These are phyloP conservation scores for Sophora flavescens DNA, from an alignment of 306 rosid species.

Conservation along the genomic window DNA sequence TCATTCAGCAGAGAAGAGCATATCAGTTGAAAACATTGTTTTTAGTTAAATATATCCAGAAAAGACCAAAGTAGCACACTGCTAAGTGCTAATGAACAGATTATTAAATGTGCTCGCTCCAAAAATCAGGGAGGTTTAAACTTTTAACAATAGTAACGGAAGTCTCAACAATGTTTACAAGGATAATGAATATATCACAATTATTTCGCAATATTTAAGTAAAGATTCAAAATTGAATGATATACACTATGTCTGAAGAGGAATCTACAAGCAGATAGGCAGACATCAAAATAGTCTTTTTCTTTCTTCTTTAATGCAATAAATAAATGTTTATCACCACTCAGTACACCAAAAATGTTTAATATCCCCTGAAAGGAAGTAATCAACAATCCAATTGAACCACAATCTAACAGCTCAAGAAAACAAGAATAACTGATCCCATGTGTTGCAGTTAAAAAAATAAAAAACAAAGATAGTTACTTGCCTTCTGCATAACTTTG, in stretches of 20 bases:
- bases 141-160: slow-evolving; percentile 8
- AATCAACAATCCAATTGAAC: no score
- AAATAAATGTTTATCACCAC: neutral
- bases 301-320: slow-evolving; percentile 9
- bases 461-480: slow-evolving; percentile 34
- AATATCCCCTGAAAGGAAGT: no score
- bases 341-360: no score
- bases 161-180: neutral
- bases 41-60: slow-evolving; percentile 28
- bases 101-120: slow-evolving; percentile 7
- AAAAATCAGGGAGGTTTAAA: slow-evolving; percentile 35
- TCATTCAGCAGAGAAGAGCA: slow-evolving; percentile 30
- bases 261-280: slow-evolving; percentile 26
- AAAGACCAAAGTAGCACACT: slow-evolving; percentile 2
- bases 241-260: neutral
- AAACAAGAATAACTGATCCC: no score
- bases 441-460: no score
- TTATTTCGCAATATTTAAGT: slow-evolving; percentile 10
- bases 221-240: slow-evolving; percentile 11
- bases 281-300: slow-evolving; percentile 10
- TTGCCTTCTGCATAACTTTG: slow-evolving; percentile 83
- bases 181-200: slow-evolving; percentile 11
- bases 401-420: no score
- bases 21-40: slow-evolving; percentile 16
- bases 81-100: slow-evolving; percentile 26